Percentiles rank a stretch among this genome's conserved stretches.
Evolutionary conservation across 2,329 filamentous ascomycete species (phyloP).

Genomic region (Aureobasidium subglaciale): DNA sequence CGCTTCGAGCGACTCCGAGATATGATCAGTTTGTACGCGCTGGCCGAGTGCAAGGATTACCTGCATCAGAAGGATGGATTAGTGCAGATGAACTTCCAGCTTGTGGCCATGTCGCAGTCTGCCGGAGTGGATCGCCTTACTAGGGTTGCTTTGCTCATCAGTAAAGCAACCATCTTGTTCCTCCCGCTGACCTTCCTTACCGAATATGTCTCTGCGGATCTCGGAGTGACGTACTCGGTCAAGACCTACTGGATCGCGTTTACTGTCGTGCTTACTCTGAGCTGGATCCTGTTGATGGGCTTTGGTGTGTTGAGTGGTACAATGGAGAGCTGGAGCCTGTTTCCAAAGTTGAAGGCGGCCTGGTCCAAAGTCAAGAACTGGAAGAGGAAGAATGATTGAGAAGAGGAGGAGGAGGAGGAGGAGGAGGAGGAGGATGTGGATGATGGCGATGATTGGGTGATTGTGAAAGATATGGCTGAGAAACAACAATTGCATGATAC

Average conservation of each 20-base stretch:
- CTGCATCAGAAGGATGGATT: conserved; percentile 64
- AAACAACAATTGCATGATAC: conserved; percentile 1
- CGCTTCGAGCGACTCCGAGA: conserved; percentile 55
- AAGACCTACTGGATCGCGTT: conserved; percentile 63
- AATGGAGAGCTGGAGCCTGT: conserved; percentile 35
- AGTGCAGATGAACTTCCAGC: conserved; percentile 67
- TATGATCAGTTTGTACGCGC: conserved; percentile 52
- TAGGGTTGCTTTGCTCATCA: conserved; percentile 62
- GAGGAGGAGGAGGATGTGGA: background rate
- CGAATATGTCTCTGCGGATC: conserved; percentile 62
- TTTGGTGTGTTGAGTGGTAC: conserved; percentile 54
- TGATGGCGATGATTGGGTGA: too few species aligned
- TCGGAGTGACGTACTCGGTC: conserved; percentile 51
- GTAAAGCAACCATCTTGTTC: conserved; percentile 69
- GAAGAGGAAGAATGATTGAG: conserved; percentile 12
- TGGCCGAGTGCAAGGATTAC: conserved; percentile 56
- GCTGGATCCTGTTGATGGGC: conserved; percentile 50
- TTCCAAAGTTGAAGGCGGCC: background rate
- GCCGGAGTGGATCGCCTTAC: conserved; percentile 65
- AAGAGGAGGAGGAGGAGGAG: background rate
- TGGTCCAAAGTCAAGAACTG: background rate
- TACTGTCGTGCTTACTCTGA: conserved; percentile 54
- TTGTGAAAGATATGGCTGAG: too few species aligned
- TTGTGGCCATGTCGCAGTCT: conserved; percentile 69
- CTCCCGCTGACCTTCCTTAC: conserved; percentile 69